Evolutionary conservation across 306 rosid genomes (phyloP).

Genomic region (Adenanthera pavonina): DNA sequence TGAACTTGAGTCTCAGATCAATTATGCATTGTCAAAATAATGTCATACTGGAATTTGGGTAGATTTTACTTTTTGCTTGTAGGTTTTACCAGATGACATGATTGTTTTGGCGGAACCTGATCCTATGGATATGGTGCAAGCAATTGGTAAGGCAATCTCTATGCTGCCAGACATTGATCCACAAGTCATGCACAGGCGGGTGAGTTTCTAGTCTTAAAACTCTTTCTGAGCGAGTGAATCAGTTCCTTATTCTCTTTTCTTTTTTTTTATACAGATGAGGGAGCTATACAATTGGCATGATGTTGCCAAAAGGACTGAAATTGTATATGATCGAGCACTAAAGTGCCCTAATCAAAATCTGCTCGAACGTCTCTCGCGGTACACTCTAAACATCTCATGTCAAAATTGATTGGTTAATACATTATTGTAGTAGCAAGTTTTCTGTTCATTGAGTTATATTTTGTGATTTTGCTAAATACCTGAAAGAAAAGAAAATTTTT

Average conservation of each 20-base stretch:
- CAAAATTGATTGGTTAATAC: slow-evolving; percentile 13
- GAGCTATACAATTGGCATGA: slow-evolving; percentile 90
- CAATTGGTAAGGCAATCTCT: slow-evolving; percentile 70
- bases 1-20: slow-evolving; percentile 3
- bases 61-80: slow-evolving; percentile 39
- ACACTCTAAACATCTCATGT: slow-evolving; percentile 35
- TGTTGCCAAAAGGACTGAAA: slow-evolving; percentile 85
- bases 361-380: slow-evolving; percentile 74
- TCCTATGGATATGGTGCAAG: slow-evolving; percentile 86
- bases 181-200: slow-evolving; percentile 84
- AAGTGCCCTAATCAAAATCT: slow-evolving; percentile 76
- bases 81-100: slow-evolving; percentile 98
- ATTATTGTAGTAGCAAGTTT: background rate
- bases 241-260: slow-evolving; percentile 8
- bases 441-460: background rate
- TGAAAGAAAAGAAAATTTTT: background rate
- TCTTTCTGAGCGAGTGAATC: slow-evolving; percentile 33
- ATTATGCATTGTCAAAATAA: background rate
- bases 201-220: slow-evolving; percentile 49
- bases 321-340: slow-evolving; percentile 83
- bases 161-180: slow-evolving; percentile 83
- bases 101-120: slow-evolving; percentile 87
- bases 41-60: slow-evolving; percentile 33
- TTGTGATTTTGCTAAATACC: background rate
- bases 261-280: slow-evolving; percentile 56